A percentile compares a stretch with the other conserved stretches of the same genome.
Conservation (phyloP, 1,284 basidiomycete species). For the Bondarzewia mesenterica region DNA sequence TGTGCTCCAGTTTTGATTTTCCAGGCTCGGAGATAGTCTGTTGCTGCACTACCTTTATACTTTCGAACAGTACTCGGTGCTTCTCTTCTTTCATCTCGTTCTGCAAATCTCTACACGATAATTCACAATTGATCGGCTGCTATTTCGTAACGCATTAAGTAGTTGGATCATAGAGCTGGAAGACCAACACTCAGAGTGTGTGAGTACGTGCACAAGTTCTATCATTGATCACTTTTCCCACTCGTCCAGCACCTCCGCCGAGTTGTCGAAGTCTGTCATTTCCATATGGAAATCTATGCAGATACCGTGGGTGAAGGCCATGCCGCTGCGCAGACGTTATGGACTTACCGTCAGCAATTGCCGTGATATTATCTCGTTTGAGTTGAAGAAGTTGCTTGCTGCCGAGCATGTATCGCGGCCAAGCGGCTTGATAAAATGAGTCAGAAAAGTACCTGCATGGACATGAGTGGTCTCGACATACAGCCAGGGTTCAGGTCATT, state of each 20-base stretch:
- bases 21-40: too few relatives aligned
- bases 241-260: constrained; percentile 30
- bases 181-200: background rate
- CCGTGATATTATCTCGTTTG: constrained; percentile 39
- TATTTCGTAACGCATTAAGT: too few relatives aligned
- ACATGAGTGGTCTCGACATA: constrained; percentile 16
- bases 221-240: constrained; percentile 36
- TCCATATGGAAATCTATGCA: constrained; percentile 34
- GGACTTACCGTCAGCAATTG: constrained; percentile 40
- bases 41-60: too few relatives aligned
- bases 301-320: constrained; percentile 2
- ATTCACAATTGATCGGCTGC: too few relatives aligned
- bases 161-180: background rate
- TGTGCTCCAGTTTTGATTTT: too few relatives aligned
- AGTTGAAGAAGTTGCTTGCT: constrained; percentile 36
- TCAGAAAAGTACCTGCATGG: background rate
- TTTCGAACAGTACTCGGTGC: too few relatives aligned
- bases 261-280: constrained; percentile 35
- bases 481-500: constrained; percentile 44
- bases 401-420: constrained; percentile 32
- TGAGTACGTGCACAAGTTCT: background rate
- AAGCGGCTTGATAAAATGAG: constrained; percentile 25
- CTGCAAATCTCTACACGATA: too few relatives aligned
- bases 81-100: too few relatives aligned
- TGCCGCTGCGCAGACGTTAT: background rate